Conservation (phyloP, 2,329 filamentous ascomycete species). For the Elsinoe arachidis region DNA sequence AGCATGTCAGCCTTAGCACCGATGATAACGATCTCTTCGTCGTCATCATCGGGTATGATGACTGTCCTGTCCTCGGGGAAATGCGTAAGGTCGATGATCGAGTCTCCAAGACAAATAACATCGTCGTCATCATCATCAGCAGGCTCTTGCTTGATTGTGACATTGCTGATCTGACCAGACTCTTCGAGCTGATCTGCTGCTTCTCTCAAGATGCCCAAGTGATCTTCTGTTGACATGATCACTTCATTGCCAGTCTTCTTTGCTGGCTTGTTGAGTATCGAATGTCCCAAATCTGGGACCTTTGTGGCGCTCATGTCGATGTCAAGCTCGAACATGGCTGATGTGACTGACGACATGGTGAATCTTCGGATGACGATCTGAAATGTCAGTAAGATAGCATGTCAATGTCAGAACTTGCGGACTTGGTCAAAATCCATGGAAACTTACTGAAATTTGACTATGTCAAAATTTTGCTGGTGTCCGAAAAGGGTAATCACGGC, state of each 20-base stretch:
- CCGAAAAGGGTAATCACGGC: neutral
- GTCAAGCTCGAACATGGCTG: neutral
- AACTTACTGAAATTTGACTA: too few species aligned
- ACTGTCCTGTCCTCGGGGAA: neutral
- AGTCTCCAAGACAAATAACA: neutral
- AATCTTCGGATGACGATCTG: too few species aligned
- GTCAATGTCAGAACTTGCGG: neutral
- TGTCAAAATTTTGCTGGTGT: too few species aligned
- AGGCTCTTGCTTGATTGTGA: neutral
- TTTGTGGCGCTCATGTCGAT: neutral
- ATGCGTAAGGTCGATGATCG: neutral
- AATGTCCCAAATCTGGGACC: neutral
- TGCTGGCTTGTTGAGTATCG: neutral
- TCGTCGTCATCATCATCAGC: conserved; percentile 4
- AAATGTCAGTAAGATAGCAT: neutral
- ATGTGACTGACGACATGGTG: neutral
- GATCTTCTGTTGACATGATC: neutral
- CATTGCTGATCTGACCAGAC: neutral
- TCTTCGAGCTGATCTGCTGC: neutral
- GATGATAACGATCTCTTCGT: neutral
- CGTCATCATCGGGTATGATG: neutral
- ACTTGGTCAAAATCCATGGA: too few species aligned
- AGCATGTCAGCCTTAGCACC: neutral
- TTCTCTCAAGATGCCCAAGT: neutral
- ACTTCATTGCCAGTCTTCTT: neutral